Evolutionary conservation across 345 rosid species (phyloP).

Genomic region (Salix dunnii): DNA sequence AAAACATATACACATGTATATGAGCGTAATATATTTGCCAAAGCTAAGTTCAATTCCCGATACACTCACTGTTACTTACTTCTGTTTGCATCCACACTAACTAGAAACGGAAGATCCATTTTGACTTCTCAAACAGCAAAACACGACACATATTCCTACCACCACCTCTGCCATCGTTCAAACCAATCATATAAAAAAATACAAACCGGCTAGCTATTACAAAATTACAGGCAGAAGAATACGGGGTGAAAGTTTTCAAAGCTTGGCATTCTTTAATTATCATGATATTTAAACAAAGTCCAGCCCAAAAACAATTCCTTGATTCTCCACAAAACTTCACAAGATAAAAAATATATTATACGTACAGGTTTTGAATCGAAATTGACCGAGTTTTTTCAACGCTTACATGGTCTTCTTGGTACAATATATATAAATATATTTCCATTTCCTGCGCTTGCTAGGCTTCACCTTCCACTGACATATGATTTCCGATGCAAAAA

Average conservation of each 20-base stretch:
- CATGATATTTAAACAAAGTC: slow-evolving; percentile 7
- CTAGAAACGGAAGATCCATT: slow-evolving; percentile 21
- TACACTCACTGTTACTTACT: not conserved
- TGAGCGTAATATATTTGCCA: not conserved
- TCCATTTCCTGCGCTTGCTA: not conserved
- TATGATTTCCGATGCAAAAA: slow-evolving; percentile 35
- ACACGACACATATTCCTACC: slow-evolving; percentile 42
- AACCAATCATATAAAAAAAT: slow-evolving; percentile 9
- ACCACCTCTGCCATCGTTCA: slow-evolving; percentile 33
- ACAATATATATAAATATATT: not conserved
- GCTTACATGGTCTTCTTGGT: slow-evolving; percentile 18
- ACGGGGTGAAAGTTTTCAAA: slow-evolving; percentile 31
- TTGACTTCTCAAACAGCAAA: slow-evolving; percentile 16
- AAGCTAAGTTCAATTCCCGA: slow-evolving; percentile 24
- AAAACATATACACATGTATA: not conserved
- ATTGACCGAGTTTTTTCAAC: slow-evolving; percentile 20
- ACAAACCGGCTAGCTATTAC: slow-evolving; percentile 10
- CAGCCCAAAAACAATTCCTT: slow-evolving; percentile 17
- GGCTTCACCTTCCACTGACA: not conserved
- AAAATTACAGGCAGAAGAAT: slow-evolving; percentile 14
- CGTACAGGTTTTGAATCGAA: slow-evolving; percentile 6
- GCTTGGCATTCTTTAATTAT: slow-evolving; percentile 1
- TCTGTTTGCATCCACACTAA: not conserved
- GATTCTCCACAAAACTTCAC: slow-evolving; percentile 12
- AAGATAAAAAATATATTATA: not conserved